Base-by-base conservation (phyloP, 371 early-diverging fungal species). In the Mucor plumbeus region DNA sequence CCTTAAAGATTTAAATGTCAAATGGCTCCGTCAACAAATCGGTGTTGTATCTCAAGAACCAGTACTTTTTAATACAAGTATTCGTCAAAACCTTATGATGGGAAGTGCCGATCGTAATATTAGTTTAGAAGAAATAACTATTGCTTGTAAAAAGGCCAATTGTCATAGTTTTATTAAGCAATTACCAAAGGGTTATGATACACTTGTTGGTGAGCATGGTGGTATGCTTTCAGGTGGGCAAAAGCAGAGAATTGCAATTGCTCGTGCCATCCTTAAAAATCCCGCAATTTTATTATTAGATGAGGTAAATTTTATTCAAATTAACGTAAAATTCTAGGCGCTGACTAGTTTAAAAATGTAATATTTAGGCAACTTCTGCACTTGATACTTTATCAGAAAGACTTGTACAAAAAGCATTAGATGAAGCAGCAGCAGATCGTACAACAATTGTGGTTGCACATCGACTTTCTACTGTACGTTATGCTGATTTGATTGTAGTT, bases 391-490 rank as follows among this genome's bases (percentile, higher is more conserved):
- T 88, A 68, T 90, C 92, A 10, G 97, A 98, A 72, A 79, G 89
- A 17, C 71, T 43, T 92, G 94, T 95, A 0, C 94, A 94, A 75
- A 78, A 74, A 15, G 94, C 94, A 1, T 72, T 94, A 34, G 96
- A 96, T 55, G 78, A 74, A 17, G 96, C 95, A 8, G 61, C 92
- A 17, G 64, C 72, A 15, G 84, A 90, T 47, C 85, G 97, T 33
- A 96, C 97, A 0, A 96, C 97, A 1, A 87, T 99, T 39, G 91
- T 96, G 2, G 91, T 98, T 68, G 97, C 98, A 0, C 98, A 98
- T 74, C 87, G 94, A 21, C 82, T 95, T 1, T 90, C 93, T 31
- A 95, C 94, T 4, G 85, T 91, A 47, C 81, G 83, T 43, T 88
- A 95, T 69, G 92, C 96, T 1, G 92, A 97, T 69, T 68, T 86